Conservation (phyloP, 148 eudicot genomes). For the Rhododendron henanense region DNA sequence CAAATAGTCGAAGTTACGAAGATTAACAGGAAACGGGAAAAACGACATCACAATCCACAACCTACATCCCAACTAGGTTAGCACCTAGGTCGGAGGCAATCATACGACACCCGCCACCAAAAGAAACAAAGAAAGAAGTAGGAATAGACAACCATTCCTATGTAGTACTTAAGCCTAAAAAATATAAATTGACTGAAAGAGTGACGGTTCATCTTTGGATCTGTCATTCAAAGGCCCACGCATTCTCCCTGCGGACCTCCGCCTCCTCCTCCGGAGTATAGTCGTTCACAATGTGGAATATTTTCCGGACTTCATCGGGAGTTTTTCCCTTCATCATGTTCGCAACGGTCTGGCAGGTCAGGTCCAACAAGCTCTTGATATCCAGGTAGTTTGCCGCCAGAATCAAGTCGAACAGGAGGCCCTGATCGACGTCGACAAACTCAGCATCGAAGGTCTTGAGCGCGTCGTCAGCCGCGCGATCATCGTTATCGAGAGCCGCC, state of each 20-base stretch:
- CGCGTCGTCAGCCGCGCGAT: not conserved
- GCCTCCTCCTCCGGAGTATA: no score
- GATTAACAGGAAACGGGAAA: no score
- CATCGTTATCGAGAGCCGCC: not conserved
- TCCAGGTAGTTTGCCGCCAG: slow-evolving; percentile 23
- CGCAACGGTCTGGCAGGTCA: slow-evolving; percentile 18
- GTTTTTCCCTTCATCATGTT: slow-evolving; percentile 18
- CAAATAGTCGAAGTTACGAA: no score
- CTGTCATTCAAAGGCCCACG: no score
- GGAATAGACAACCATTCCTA: not conserved
- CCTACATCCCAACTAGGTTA: no score
- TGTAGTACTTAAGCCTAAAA: not conserved
- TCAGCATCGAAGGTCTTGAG: slow-evolving; percentile 22
- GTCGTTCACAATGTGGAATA: not conserved
- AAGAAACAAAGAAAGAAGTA: no score
- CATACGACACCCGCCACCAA: no score
- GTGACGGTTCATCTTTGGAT: not conserved
- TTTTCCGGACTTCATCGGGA: slow-evolving; percentile 8
- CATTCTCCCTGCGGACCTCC: no score
- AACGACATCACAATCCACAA: no score
- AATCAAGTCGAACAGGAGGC: slow-evolving; percentile 30
- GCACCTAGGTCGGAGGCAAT: no score
- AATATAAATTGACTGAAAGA: no score
- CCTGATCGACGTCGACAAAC: slow-evolving; percentile 27
- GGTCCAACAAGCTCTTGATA: slow-evolving; percentile 18